A percentile compares a stretch with the other conserved stretches of the same genome.
Conservation (phyloP, 169 alveolate genomes). For the Plasmodium vinckei region DNA sequence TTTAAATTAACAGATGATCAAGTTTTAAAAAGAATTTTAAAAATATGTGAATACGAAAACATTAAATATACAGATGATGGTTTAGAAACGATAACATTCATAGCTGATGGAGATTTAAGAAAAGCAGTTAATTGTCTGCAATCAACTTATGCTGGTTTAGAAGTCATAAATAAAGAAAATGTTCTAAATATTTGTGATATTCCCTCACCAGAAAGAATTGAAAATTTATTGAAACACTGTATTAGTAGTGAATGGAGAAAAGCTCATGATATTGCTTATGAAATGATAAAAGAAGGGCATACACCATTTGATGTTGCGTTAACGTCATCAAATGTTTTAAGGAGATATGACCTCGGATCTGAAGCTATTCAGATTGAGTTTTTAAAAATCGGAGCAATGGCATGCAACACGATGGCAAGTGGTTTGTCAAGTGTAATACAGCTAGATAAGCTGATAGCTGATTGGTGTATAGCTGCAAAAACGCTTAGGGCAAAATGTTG, state of each 20-base stretch:
- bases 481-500: constrained; percentile 24
- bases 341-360: constrained; percentile 80
- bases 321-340: constrained; percentile 79
- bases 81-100: constrained; percentile 95
- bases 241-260: constrained; percentile 90
- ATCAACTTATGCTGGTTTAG: constrained; percentile 97
- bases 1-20: constrained; percentile 95
- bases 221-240: constrained; percentile 88
- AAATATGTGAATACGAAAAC: constrained; percentile 86
- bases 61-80: constrained; percentile 93
- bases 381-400: constrained; percentile 80
- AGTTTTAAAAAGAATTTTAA: constrained; percentile 91
- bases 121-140: constrained; percentile 96
- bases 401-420: constrained; percentile 80
- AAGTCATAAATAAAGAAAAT: constrained; percentile 94
- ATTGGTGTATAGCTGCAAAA: constrained; percentile 77
- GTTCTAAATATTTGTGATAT: constrained; percentile 94
- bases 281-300: constrained; percentile 90
- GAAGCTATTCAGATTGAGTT: constrained; percentile 77
- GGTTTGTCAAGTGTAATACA: constrained; percentile 79
- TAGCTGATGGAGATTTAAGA: constrained; percentile 97
- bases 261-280: constrained; percentile 85
- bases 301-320: constrained; percentile 90
- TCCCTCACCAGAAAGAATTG: constrained; percentile 96
- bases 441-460: constrained; percentile 81